Conservation (phyloP, 2,329 filamentous ascomycete species). For the Ophiocordyceps robertsii region DNA sequence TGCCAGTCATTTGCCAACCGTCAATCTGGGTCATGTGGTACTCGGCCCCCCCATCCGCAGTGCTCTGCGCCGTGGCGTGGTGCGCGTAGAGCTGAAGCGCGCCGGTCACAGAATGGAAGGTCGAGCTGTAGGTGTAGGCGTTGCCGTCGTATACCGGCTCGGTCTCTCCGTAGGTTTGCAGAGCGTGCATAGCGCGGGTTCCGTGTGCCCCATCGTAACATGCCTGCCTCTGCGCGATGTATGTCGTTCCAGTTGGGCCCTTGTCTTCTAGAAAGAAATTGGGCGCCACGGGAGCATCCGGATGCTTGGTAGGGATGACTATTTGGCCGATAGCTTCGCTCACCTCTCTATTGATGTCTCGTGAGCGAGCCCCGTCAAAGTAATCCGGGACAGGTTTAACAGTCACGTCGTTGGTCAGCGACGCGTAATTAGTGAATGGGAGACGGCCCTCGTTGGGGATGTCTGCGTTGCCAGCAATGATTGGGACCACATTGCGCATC, state of each 20-base stretch:
- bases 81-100: slow-evolving; percentile 22
- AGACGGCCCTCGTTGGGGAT: slow-evolving; percentile 1
- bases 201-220: slow-evolving; percentile 23
- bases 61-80: slow-evolving; percentile 16
- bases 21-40: slow-evolving; percentile 26
- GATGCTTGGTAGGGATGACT: slow-evolving; percentile 1
- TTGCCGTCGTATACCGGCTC: slow-evolving; percentile 21
- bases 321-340: no score
- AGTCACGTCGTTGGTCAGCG: not conserved
- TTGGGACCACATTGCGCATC: slow-evolving; percentile 1
- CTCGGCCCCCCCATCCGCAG: slow-evolving; percentile 15
- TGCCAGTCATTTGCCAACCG: slow-evolving; percentile 12
- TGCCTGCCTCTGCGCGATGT: slow-evolving; percentile 19
- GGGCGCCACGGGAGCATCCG: slow-evolving; percentile 14
- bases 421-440: not conserved
- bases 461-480: not conserved
- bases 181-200: slow-evolving; percentile 21
- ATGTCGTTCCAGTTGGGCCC: slow-evolving; percentile 15
- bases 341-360: not conserved
- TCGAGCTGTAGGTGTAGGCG: slow-evolving; percentile 22
- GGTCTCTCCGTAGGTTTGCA: slow-evolving; percentile 13
- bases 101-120: slow-evolving; percentile 15
- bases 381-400: not conserved
- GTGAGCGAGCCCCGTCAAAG: not conserved
- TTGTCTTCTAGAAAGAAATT: slow-evolving; percentile 30